Evolutionary conservation across 306 rosid genomes (phyloP).

Genomic region (Ormosia semicastrata): DNA sequence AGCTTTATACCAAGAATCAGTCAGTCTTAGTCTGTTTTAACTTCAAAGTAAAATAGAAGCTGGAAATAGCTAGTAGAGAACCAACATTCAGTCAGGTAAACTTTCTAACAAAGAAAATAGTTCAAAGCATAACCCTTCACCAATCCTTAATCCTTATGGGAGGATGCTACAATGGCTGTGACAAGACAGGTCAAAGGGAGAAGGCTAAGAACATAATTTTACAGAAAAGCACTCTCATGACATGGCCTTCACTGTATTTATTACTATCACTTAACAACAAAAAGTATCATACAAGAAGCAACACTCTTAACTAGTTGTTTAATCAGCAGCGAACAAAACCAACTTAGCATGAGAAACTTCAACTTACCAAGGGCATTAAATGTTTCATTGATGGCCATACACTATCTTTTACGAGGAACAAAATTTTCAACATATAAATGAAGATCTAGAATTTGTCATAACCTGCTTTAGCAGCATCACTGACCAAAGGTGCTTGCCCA

Average conservation of each 20-base stretch:
- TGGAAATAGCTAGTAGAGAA: background rate
- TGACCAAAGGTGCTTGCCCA: conserved; percentile 47
- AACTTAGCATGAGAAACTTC: conserved; percentile 11
- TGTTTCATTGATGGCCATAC: background rate
- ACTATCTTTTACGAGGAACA: conserved; percentile 7
- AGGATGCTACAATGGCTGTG: background rate
- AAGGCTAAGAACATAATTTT: background rate
- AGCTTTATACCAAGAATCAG: background rate
- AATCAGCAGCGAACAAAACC: conserved; percentile 6
- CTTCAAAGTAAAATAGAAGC: background rate
- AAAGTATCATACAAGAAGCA: background rate
- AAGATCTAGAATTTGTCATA: conserved; percentile 25
- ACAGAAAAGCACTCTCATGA: background rate
- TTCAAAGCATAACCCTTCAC: background rate
- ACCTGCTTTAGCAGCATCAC: conserved; percentile 68
- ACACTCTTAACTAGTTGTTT: background rate
- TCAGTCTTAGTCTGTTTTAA: background rate
- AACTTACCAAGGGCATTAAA: background rate
- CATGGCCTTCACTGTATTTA: background rate
- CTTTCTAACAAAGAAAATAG: background rate
- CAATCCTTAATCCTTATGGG: background rate
- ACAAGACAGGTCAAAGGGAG: background rate
- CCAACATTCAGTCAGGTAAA: background rate
- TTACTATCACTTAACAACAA: background rate
- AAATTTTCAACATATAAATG: background rate